Base-by-base conservation (phyloP, 176 grass and related monocot species). In the Avena eriantha region DNA sequence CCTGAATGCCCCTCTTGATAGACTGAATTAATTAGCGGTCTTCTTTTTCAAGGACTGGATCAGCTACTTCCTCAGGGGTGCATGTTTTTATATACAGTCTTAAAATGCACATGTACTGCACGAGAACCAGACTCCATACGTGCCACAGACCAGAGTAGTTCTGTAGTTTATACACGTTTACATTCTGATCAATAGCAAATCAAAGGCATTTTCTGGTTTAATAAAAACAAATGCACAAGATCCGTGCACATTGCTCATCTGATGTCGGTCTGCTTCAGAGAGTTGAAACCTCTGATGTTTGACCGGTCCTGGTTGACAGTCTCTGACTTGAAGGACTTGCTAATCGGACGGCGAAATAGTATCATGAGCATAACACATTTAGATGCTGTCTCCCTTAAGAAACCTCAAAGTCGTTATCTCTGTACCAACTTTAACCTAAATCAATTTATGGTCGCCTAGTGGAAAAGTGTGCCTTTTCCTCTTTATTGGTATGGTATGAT, bases 151-250 rank as follows among this genome's bases (percentile, higher is more conserved):
- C 15, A 34, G 9, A 77, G 31, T 39, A 58, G 11, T 15, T 39
- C 11, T n/a, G 51, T 57, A 78, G 33, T 57, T 36, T 57, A 56
- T 78, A 35, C 75, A 78, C 54, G 36, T 78, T 54, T 12, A 59
- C 41, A 59, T 35, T 78, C 76, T 39, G n/a, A 55, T 39, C 51
- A 57, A 56, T 34, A 57, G 39, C 53, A 57, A 39, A 69, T 65
- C 61, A 19, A 69, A 78, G 21, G 76, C 51, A 78, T 57, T 21
- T 34, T 39, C 18, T 78, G 5, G 10, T 77, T 51, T 21, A 57
- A 36, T 19, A 59, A 22, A 11, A 58, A 35, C 17, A 13, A 31
- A 77, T 74, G 50, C 10, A 6, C 75, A 18, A 12, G 18, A 79
- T 46, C n/a, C n/a, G 24, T 63, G 8, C 77, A 46, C 15, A 61